These are phyloP conservation scores for Mycosphaerella sp. DNA, from an alignment of 2,329 filamentous ascomycete genomes.

Conservation along the genomic window DNA sequence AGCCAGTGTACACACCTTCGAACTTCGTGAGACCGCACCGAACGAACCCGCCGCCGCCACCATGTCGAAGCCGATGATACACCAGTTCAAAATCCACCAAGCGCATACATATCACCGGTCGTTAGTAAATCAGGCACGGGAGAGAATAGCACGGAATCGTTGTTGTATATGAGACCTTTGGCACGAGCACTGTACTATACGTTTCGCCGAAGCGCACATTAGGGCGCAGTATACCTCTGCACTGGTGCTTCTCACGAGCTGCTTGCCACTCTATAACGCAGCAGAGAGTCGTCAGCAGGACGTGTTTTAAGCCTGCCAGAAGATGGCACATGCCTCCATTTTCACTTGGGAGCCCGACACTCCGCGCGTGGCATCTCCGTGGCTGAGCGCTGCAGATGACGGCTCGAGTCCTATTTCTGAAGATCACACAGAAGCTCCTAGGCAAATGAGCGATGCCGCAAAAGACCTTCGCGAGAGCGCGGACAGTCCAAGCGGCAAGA, in stretches of 20 bases:
- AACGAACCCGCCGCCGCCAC: constrained; percentile 33
- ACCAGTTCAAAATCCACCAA: constrained; percentile 45
- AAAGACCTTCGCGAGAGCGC: constrained; percentile 11
- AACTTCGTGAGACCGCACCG: not conserved
- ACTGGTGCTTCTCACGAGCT: not conserved
- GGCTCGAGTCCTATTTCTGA: constrained; percentile 3
- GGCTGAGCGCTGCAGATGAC: constrained; percentile 50
- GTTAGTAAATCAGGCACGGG: constrained; percentile 33
- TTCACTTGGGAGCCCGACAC: constrained; percentile 92
- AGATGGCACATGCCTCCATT: constrained; percentile 52
- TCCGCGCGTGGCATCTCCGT: constrained; percentile 82
- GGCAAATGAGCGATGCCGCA: constrained; percentile 6
- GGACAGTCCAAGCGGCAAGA: constrained; percentile 5
- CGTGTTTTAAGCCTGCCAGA: not conserved
- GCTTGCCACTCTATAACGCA: not conserved
- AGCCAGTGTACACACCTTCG: not conserved
- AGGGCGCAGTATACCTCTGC: no score
- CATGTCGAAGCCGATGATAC: constrained; percentile 47
- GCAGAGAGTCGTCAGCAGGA: not conserved
- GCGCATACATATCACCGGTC: constrained; percentile 47
- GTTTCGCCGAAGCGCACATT: not conserved
- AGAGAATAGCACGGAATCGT: constrained; percentile 8
- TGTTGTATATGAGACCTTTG: constrained; percentile 9
- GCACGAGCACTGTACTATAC: not conserved
- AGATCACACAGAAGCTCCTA: not conserved